Evolutionary conservation across 805 yeast species (phyloP).

Genomic region (Isabelozyma gotoi): DNA sequence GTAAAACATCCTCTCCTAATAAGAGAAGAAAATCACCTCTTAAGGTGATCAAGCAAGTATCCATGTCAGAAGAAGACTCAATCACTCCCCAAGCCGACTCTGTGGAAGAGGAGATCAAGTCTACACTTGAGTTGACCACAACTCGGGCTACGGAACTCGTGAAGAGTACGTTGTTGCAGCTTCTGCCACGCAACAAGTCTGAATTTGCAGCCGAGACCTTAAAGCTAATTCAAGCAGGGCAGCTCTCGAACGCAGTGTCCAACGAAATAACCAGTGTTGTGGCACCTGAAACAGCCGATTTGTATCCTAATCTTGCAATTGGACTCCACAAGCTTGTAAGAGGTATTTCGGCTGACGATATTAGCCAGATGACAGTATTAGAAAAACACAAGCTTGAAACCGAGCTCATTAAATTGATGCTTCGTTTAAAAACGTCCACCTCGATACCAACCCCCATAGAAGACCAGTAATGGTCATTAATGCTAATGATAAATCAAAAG

Average conservation of each 20-base stretch:
- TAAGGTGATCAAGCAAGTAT: background rate
- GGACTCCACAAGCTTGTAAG: background rate
- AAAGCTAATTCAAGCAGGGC: too few species aligned
- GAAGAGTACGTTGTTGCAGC: background rate
- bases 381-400: slow-evolving; percentile 31
- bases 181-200: background rate
- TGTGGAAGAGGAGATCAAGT: too few species aligned
- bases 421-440: slow-evolving; percentile 19
- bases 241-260: too few species aligned
- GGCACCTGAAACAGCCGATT: background rate
- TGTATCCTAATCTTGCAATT: background rate
- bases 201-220: background rate
- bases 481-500: background rate
- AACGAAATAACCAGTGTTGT: background rate
- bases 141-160: background rate
- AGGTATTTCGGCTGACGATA: slow-evolving; percentile 7
- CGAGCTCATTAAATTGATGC: slow-evolving; percentile 29
- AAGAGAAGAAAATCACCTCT: background rate
- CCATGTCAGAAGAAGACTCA: background rate
- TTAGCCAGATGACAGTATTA: slow-evolving; percentile 12
- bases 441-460: background rate
- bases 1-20: background rate
- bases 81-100: background rate
- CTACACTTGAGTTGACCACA: too few species aligned
- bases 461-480: background rate